A percentile compares a stretch with the other conserved stretches of the same genome.
These are phyloP conservation scores for Dryas drummondii DNA, from an alignment of 306 rosid genomes.

Conservation along the genomic window DNA sequence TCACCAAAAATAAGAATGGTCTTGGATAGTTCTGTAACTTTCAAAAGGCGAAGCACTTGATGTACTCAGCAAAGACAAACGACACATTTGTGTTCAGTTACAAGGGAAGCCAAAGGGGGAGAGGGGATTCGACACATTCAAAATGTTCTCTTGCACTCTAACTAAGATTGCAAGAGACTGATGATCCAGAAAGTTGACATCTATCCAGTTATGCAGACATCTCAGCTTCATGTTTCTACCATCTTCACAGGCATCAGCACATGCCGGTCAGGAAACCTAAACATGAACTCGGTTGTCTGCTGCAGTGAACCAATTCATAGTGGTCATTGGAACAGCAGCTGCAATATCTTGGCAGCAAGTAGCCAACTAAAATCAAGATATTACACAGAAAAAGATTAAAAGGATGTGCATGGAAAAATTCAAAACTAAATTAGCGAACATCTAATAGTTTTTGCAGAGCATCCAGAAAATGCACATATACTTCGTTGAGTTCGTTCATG, in stretches of 20 bases:
- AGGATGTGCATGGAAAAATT: too few species aligned
- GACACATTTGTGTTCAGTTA: too few species aligned
- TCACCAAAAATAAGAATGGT: too few species aligned
- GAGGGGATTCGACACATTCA: too few species aligned
- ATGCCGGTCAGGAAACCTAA: neutral
- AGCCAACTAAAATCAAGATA: neutral
- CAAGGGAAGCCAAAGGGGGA: too few species aligned
- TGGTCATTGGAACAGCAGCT: neutral
- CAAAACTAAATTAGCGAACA: too few species aligned
- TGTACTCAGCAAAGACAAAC: too few species aligned
- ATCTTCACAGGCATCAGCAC: neutral
- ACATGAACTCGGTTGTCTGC: neutral
- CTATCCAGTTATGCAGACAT: neutral
- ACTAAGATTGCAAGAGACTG: neutral
- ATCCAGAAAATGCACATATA: neutral
- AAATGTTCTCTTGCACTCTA: too few species aligned
- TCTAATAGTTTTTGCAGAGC: too few species aligned
- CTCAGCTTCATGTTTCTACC: neutral
- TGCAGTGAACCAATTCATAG: neutral
- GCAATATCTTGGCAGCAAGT: neutral
- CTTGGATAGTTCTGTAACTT: too few species aligned
- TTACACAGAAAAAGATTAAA: too few species aligned
- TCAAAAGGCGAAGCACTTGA: too few species aligned
- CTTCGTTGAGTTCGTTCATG: neutral
- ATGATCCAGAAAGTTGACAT: neutral